Base-by-base conservation (phyloP, 305 asterid species). In the Vinca major region DNA sequence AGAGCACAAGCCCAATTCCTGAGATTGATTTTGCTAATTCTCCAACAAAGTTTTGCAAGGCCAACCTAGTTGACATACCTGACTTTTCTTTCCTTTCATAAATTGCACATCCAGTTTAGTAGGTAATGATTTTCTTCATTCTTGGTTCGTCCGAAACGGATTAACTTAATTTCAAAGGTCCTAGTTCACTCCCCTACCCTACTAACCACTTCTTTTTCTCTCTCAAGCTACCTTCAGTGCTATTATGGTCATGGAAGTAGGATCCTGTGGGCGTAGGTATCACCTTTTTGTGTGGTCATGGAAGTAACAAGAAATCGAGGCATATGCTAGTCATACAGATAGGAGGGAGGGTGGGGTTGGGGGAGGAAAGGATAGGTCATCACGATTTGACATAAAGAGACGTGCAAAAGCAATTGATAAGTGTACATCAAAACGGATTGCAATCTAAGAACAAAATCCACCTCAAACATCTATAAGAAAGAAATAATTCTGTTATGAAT, bases 331-430 rank as follows among this genome's bases (percentile, higher is more conserved):
- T 45, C 21, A 60, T 60, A 37, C 47, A 60, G 0, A 5, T 17
- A 33, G 64, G 16, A 1, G 17, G 2, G n/a, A n/a, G n/a, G 0
- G 33, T 26, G 33, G 33, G 33, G 33, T 1, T 41, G 19, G 20
- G 44, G 63, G 43, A 2, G 67, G 10, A 37, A 14, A 26, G n/a
- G n/a, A n/a, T n/a, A 26, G 33, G 33, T 26, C 1, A 2, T 33
- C 61, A 9, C 3, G 62, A 66, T 51, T 66, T 51, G 70, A 51
- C 70, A 17, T 48, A 52, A 17, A 51, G 52, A 63, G 68, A 0
- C 33, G 1, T 45, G 68, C 55, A 45, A 63, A 45, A 63, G 17
- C 6, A 7, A 43, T 12, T 8, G 13, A 48, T 26, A 48, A 65
- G 45, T 47, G 19, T 48, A 65, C 45, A 48, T 16, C 8, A 36